Conservation (phyloP, 1,284 basidiomycete species). For the Agroathelia rolfsii region DNA sequence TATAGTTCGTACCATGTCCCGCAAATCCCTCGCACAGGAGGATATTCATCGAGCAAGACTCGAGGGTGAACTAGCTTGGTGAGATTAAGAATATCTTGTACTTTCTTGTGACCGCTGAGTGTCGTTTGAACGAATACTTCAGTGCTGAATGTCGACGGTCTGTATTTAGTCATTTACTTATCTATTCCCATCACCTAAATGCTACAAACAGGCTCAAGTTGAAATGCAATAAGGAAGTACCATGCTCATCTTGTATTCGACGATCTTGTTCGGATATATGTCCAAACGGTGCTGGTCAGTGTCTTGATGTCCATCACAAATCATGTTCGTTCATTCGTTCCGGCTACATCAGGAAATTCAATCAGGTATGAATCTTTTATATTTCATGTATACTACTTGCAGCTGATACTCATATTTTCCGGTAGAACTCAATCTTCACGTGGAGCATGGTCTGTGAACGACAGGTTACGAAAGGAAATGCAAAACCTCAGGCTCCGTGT, state of each 20-base stretch:
- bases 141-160: conserved; percentile 13
- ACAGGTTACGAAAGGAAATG: background rate
- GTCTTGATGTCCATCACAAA: too few relatives aligned
- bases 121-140: conserved; percentile 3
- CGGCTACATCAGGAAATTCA: conserved; percentile 8
- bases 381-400: too few relatives aligned
- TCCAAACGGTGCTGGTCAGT: too few relatives aligned
- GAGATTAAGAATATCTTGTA: background rate
- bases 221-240: conserved; percentile 13
- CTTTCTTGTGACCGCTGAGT: too few relatives aligned
- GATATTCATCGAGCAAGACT: background rate
- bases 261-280: too few relatives aligned
- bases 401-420: too few relatives aligned
- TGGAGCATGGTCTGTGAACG: conserved; percentile 9
- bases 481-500: conserved; percentile 1
- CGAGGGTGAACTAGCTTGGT: background rate
- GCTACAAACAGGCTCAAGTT: conserved; percentile 11
- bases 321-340: too few relatives aligned
- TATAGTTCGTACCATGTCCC: too few relatives aligned
- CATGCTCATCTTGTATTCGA: too few relatives aligned
- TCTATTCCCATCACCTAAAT: background rate
- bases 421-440: too few relatives aligned
- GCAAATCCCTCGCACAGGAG: background rate
- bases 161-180: background rate
- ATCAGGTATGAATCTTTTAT: too few relatives aligned